Evolutionary conservation across 352 stramenopile genomes (phyloP).

Genomic region (Globisporangium rhizosaccharum): DNA sequence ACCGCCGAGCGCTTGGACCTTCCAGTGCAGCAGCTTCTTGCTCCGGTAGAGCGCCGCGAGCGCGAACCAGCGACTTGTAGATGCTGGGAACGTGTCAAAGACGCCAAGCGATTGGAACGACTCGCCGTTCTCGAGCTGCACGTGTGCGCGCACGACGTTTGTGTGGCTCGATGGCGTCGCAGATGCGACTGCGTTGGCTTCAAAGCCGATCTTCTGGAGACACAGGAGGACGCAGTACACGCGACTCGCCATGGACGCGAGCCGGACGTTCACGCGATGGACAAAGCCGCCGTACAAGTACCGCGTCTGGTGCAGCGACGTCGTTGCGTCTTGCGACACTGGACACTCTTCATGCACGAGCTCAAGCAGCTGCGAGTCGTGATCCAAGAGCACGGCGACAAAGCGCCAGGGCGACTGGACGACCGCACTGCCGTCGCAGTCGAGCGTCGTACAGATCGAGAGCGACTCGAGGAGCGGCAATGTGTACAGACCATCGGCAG

Average conservation of each 20-base stretch:
- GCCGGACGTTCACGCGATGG: slow-evolving; percentile 35
- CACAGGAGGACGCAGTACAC: slow-evolving; percentile 56
- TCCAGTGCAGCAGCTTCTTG: slow-evolving; percentile 45
- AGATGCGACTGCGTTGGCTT: neutral
- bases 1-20: slow-evolving; percentile 39
- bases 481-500: slow-evolving; percentile 30
- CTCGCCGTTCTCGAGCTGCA: slow-evolving; percentile 56
- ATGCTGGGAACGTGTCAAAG: slow-evolving; percentile 30
- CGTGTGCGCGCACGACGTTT: slow-evolving; percentile 5
- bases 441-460: slow-evolving; percentile 37
- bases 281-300: slow-evolving; percentile 46
- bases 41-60: slow-evolving; percentile 45
- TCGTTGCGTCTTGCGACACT: slow-evolving; percentile 21
- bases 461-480: slow-evolving; percentile 42
- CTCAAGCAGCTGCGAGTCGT: slow-evolving; percentile 57
- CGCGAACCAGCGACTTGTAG: slow-evolving; percentile 41
- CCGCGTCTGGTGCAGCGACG: slow-evolving; percentile 34
- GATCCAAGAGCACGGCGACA: slow-evolving; percentile 43
- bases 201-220: slow-evolving; percentile 22
- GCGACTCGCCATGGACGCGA: slow-evolving; percentile 28
- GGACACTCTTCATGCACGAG: slow-evolving; percentile 53
- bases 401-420: slow-evolving; percentile 42
- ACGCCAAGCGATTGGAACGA: slow-evolving; percentile 37
- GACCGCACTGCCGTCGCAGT: slow-evolving; percentile 13
- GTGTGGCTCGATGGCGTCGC: neutral